These are phyloP conservation scores for Mucor indicus DNA, from an alignment of 371 early-diverging fungal species.

Conservation along the genomic window DNA sequence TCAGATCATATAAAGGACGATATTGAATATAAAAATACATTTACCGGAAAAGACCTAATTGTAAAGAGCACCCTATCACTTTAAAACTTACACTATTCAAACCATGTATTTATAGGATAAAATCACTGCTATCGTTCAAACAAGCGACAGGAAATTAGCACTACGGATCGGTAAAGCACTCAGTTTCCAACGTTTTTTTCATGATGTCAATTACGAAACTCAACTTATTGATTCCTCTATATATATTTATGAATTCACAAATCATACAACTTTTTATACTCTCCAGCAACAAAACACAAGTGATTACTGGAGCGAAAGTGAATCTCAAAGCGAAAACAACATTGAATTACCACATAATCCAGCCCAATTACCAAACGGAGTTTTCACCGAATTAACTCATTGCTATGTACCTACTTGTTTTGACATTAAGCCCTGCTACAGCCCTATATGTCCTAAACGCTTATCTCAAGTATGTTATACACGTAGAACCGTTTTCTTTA, in stretches of 20 bases:
- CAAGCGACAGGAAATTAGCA: slow-evolving; percentile 65
- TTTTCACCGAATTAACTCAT: slow-evolving; percentile 63
- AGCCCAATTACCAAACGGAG: slow-evolving; percentile 47
- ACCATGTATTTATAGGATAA: slow-evolving; percentile 42
- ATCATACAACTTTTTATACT: slow-evolving; percentile 20
- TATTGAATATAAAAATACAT: slow-evolving; percentile 78
- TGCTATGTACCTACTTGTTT: slow-evolving; percentile 76
- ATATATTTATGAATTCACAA: slow-evolving; percentile 67
- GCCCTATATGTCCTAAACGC: slow-evolving; percentile 62
- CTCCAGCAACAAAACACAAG: slow-evolving; percentile 6
- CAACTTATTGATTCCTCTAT: slow-evolving; percentile 57
- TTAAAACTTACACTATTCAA: too few relatives aligned
- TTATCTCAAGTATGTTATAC: slow-evolving; percentile 37
- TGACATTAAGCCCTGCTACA: slow-evolving; percentile 59
- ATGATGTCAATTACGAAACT: slow-evolving; percentile 67
- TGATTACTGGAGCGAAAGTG: slow-evolving; percentile 15
- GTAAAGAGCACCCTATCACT: slow-evolving; percentile 20
- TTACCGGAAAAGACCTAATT: slow-evolving; percentile 81
- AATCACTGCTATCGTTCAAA: slow-evolving; percentile 45
- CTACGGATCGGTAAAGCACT: slow-evolving; percentile 67
- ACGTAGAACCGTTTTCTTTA: too few relatives aligned
- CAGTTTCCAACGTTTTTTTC: slow-evolving; percentile 68
- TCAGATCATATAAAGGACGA: slow-evolving; percentile 69
- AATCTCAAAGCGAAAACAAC: slow-evolving; percentile 3
- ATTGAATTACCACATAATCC: too few relatives aligned